Evolutionary conservation across 2,329 filamentous ascomycete species (phyloP), one percentile per base, ranked within the genome.

Genomic region (Diaporthe sp.): DNA sequence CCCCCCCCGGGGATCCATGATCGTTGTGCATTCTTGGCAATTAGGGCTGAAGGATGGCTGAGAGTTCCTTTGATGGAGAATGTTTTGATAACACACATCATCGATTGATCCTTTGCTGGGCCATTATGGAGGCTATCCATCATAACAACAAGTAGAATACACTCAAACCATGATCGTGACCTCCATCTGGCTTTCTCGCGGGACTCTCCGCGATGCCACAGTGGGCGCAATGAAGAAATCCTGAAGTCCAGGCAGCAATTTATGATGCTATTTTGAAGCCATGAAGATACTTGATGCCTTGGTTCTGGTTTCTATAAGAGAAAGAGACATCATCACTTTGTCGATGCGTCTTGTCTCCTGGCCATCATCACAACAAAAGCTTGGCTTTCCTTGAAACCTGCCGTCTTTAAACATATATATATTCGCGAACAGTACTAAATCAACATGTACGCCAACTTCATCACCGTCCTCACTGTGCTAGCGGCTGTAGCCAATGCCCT

Each of bases 41-140:
- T 38, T 38, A 67, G 30, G 45, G 45, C 61, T 67, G 45, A 35
- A 52, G 28, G 19, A 17, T 50, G 28, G 61, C 61, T 66, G 61
- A 66, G 25, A 42, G 28, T 25, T 35, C 9, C 19, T 25, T 12
- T n/a, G 1, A 35, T 35, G 60, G 28, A 35, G 19, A n/a, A n/a
- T 47, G 42, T n/a, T 47, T 47, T 10, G 28, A n/a, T 45, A 12
- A 33, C 19, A 6, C 19, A 33, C 17, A 33, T 47, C 19, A 50
- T n/a, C 4, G 19, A 35, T 47, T 47, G 28, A 50, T 66, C 25
- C 58, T 66, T 66, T n/a, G 60, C 19, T 66, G 28, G 60, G 60
- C 40, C 55, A 15, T 35, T 10, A 66, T 47, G 60, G 60, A 30
- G 28, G 28, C 17, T 33, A n/a, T 13, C 15, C 40, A 64, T 47